These are phyloP conservation scores for Delitschia confertaspora DNA, from an alignment of 495 filamentous ascomycete genomes.

Conservation along the genomic window DNA sequence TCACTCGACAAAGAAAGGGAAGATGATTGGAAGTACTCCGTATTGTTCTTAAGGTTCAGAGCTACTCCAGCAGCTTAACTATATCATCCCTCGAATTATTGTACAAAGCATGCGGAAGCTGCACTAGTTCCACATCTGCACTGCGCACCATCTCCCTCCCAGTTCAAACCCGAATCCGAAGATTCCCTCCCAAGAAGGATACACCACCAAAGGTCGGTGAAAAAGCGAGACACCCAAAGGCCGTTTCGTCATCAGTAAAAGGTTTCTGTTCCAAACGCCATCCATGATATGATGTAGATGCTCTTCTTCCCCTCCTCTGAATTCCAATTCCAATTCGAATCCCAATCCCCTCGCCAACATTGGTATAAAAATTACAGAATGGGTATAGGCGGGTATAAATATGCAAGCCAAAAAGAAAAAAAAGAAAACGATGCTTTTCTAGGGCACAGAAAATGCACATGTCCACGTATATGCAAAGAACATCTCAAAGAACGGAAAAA, in stretches of 20 bases:
- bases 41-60: no score
- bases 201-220: background rate
- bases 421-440: conserved; percentile 11
- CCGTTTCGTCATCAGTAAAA: conserved; percentile 18
- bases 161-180: background rate
- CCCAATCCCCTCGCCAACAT: no score
- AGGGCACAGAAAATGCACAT: conserved; percentile 4
- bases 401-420: conserved; percentile 20
- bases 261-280: conserved; percentile 13
- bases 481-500: background rate
- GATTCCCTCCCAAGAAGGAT: background rate
- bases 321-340: no score
- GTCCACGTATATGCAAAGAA: background rate
- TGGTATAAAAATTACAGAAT: conserved; percentile 30
- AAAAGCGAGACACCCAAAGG: conserved; percentile 13
- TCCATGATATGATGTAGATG: conserved; percentile 5
- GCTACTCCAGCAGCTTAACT: no score
- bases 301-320: conserved; percentile 5
- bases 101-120: conserved; percentile 7
- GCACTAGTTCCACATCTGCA: conserved; percentile 11
- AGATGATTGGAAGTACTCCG: no score
- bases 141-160: no score
- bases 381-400: conserved; percentile 27
- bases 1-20: no score
- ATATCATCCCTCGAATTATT: no score